A percentile compares a stretch with the other conserved stretches of the same genome.
These are phyloP conservation scores for Collybiopsis luxurians DNA, from an alignment of 768 basidiomycete genomes.

Conservation along the genomic window DNA sequence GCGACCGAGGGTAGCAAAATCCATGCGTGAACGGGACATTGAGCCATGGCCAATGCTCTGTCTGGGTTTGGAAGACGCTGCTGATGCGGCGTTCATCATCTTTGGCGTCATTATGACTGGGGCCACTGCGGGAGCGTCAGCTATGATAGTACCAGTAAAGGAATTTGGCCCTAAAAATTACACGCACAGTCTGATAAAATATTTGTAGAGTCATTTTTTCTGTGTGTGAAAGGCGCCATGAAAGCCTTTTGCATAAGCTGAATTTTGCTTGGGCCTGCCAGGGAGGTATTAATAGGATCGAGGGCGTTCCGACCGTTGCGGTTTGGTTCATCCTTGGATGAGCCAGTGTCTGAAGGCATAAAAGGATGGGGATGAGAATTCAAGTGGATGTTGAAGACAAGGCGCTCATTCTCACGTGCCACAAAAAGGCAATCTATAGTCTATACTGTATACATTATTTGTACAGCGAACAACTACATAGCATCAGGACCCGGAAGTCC, in stretches of 20 bases:
- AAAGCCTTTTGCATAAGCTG: constrained; percentile 68
- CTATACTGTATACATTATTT: no score
- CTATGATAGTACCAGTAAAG: background rate
- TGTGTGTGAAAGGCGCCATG: constrained; percentile 66
- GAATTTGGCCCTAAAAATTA: constrained; percentile 1
- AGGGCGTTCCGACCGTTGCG: constrained; percentile 36
- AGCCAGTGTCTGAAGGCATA: constrained; percentile 38
- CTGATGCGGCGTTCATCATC: constrained; percentile 70
- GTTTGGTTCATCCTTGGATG: constrained; percentile 29
- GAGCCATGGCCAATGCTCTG: constrained; percentile 29
- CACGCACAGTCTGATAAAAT: constrained; percentile 74
- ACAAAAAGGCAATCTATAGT: background rate
- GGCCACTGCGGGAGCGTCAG: constrained; percentile 54
- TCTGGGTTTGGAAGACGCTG: constrained; percentile 54
- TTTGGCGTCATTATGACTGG: constrained; percentile 89
- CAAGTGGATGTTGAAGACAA: no score
- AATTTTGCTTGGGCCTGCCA: constrained; percentile 43
- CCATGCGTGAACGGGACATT: constrained; percentile 42
- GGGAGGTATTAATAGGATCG: constrained; percentile 34
- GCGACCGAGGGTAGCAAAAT: constrained; percentile 79
- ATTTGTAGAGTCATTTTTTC: constrained; percentile 67
- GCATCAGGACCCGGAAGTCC: constrained; percentile 29
- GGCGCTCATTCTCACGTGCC: background rate
- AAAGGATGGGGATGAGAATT: constrained; percentile 1
- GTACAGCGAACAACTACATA: no score